These are phyloP conservation scores for Alternaria rosae DNA, from an alignment of 2,329 filamentous ascomycete species.

Conservation along the genomic window DNA sequence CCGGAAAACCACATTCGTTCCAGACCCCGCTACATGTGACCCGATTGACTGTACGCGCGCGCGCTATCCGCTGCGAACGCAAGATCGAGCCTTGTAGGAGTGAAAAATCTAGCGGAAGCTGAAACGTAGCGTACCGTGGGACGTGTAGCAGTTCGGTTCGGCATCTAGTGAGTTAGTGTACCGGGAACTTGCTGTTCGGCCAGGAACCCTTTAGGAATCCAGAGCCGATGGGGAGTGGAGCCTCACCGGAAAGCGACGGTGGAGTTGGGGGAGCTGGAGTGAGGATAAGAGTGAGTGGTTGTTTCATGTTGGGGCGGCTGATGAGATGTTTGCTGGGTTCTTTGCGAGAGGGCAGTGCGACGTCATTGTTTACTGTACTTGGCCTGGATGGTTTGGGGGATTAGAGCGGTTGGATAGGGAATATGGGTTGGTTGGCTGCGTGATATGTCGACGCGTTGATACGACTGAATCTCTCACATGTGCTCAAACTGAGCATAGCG, in stretches of 20 bases:
- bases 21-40: background rate
- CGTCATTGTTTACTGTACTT: background rate
- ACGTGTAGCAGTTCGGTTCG: background rate
- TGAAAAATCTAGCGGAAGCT: background rate
- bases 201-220: background rate
- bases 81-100: background rate
- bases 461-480: background rate
- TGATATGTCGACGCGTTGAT: background rate
- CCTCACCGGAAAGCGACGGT: background rate
- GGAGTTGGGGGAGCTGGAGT: background rate
- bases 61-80: background rate
- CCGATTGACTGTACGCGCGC: background rate
- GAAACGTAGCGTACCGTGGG: conserved; percentile 1
- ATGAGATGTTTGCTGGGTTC: background rate
- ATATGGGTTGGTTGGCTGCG: background rate
- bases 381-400: background rate
- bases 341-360: background rate
- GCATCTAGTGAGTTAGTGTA: background rate
- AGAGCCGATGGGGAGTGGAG: background rate
- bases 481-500: background rate
- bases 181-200: background rate
- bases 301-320: background rate
- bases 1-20: background rate
- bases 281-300: background rate
- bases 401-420: background rate